phyloP scores from a whole-genome alignment of 257 asterid species.

The Schizonepeta tenuifolia region DNA sequence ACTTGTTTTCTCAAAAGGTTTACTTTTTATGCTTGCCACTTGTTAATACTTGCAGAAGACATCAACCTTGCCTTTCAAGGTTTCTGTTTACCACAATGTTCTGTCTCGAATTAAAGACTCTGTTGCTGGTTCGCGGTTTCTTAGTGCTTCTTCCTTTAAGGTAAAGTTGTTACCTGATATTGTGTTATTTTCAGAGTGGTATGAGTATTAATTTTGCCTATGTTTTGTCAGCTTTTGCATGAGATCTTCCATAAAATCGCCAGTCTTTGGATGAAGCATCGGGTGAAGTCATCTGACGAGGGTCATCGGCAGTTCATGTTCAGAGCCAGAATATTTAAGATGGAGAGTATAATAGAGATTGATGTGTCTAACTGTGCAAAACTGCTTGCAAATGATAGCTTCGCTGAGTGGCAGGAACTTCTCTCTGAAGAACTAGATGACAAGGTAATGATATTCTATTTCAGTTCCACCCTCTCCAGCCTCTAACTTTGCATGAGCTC shows the following conservation, averaged over 20 bases:
- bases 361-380: slow-evolving; percentile 67
- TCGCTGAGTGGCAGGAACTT: slow-evolving; percentile 79
- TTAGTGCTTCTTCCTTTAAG: slow-evolving; percentile 60
- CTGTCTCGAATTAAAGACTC: slow-evolving; percentile 61
- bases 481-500: not conserved
- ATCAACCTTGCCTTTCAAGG: slow-evolving; percentile 54
- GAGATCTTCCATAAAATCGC: slow-evolving; percentile 69
- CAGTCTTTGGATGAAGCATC: slow-evolving; percentile 71
- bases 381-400: slow-evolving; percentile 58
- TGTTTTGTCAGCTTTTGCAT: slow-evolving; percentile 57
- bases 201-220: slow-evolving; percentile 21
- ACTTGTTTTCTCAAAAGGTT: slow-evolving; percentile 4
- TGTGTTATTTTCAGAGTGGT: slow-evolving; percentile 15
- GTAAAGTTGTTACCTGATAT: slow-evolving; percentile 39
- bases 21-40: slow-evolving; percentile 13
- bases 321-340: slow-evolving; percentile 71
- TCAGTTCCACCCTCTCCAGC: not conserved
- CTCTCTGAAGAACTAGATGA: slow-evolving; percentile 63
- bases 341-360: slow-evolving; percentile 71
- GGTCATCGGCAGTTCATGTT: slow-evolving; percentile 67
- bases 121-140: slow-evolving; percentile 60
- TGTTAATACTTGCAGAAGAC: slow-evolving; percentile 39
- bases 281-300: slow-evolving; percentile 53
- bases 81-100: slow-evolving; percentile 61
- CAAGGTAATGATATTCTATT: slow-evolving; percentile 42